These are phyloP conservation scores for Telfairia occidentalis DNA, from an alignment of 331 rosid genomes.

Conservation along the genomic window DNA sequence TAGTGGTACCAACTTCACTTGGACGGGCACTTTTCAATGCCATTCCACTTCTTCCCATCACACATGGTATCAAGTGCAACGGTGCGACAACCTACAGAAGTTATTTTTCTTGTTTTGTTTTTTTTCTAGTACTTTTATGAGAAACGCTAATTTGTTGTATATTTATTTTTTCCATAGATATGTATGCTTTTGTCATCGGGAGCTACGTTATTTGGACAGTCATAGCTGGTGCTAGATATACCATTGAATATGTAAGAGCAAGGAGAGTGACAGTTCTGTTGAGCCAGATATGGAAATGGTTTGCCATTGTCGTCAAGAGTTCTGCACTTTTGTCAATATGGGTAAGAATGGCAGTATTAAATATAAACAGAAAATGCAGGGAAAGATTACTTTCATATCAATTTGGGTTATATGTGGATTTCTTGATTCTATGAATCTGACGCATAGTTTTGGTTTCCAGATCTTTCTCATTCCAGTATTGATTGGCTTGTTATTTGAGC, in stretches of 20 bases:
- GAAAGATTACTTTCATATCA: background rate
- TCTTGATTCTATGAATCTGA: slow-evolving; percentile 15
- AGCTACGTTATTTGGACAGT: slow-evolving; percentile 94
- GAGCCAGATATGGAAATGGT: slow-evolving; percentile 83
- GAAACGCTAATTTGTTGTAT: slow-evolving; percentile 10
- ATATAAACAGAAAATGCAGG: background rate
- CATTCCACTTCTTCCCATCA: slow-evolving; percentile 88
- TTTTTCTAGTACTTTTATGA: background rate
- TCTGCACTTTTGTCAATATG: slow-evolving; percentile 86
- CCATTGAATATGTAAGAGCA: slow-evolving; percentile 58
- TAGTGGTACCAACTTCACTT: slow-evolving; percentile 82
- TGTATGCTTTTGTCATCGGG: slow-evolving; percentile 91
- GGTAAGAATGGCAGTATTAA: slow-evolving; percentile 37
- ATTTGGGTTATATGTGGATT: background rate
- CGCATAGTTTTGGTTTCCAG: slow-evolving; percentile 26
- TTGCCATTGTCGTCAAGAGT: slow-evolving; percentile 74
- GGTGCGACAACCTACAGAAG: slow-evolving; percentile 36
- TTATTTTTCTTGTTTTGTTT: slow-evolving; percentile 1
- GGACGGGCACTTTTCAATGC: slow-evolving; percentile 82
- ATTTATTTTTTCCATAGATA: slow-evolving; percentile 34
- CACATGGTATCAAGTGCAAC: slow-evolving; percentile 96
- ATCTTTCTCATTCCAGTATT: slow-evolving; percentile 88
- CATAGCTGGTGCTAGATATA: slow-evolving; percentile 85
- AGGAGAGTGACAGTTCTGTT: slow-evolving; percentile 59
- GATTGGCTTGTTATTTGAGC: slow-evolving; percentile 96